Conservation (phyloP, 2,329 filamentous ascomycete species). For the Clonostachys rosea region DNA sequence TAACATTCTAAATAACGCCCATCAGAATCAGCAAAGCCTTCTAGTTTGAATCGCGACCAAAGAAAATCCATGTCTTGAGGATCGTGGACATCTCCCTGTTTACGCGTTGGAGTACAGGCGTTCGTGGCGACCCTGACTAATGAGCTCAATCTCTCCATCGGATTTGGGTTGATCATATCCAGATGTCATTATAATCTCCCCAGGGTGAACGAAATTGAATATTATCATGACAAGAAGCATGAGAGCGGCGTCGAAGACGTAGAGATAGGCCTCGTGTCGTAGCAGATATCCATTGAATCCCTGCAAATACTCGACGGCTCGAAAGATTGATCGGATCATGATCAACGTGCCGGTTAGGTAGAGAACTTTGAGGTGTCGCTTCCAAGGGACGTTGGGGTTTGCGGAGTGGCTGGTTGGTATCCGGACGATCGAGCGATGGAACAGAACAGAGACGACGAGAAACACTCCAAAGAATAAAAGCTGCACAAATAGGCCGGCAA, state of each 20-base stretch:
- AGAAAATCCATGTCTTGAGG: too few relatives aligned
- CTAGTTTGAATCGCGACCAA: too few relatives aligned
- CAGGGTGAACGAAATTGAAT: neutral
- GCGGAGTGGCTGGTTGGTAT: neutral
- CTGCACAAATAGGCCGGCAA: constrained; percentile 50
- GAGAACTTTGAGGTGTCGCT: constrained; percentile 21
- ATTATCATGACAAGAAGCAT: constrained; percentile 18
- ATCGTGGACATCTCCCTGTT: too few relatives aligned
- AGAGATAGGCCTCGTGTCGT: constrained; percentile 27
- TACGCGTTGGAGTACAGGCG: too few relatives aligned
- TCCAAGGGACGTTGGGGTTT: constrained; percentile 15
- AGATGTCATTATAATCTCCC: too few relatives aligned
- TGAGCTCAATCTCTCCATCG: too few relatives aligned
- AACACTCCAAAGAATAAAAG: constrained; percentile 49
- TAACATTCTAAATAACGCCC: too few relatives aligned
- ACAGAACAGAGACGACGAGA: constrained; percentile 33
- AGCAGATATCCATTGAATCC: constrained; percentile 30
- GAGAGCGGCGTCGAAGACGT: constrained; percentile 31
- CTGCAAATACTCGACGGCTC: constrained; percentile 37
- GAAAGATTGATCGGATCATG: constrained; percentile 33
- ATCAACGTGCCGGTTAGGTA: constrained; percentile 31
- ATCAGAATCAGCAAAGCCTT: too few relatives aligned
- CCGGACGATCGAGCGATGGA: constrained; percentile 25
- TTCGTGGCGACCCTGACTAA: too few relatives aligned
- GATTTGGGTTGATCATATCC: too few relatives aligned